These are phyloP conservation scores for Gastrolobium villosum DNA, from an alignment of 306 rosid species.

Conservation along the genomic window DNA sequence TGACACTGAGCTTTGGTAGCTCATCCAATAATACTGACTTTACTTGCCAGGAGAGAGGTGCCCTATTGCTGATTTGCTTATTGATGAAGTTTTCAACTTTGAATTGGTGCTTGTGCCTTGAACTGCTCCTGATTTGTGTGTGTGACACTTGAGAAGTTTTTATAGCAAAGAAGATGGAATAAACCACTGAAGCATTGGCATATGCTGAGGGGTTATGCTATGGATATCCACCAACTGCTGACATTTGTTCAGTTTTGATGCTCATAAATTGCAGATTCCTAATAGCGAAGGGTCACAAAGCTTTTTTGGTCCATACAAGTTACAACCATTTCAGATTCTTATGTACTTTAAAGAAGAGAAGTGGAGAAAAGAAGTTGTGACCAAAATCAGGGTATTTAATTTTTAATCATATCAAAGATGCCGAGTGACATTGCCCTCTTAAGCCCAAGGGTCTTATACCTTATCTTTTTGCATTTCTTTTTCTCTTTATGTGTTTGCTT, in stretches of 20 bases:
- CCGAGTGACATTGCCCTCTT: constrained; percentile 18
- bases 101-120: constrained; percentile 11
- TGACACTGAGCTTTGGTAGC: background rate
- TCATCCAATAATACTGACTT: constrained; percentile 11
- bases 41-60: constrained; percentile 59
- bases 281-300: background rate
- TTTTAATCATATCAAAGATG: constrained; percentile 21
- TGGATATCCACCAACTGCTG: constrained; percentile 36
- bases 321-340: constrained; percentile 33
- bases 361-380: constrained; percentile 45
- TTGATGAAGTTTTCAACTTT: background rate
- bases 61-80: constrained; percentile 59
- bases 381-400: constrained; percentile 14
- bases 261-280: background rate
- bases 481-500: constrained; percentile 30
- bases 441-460: background rate
- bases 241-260: background rate
- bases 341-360: constrained; percentile 14
- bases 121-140: constrained; percentile 30
- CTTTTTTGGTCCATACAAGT: constrained; percentile 9
- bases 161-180: constrained; percentile 42
- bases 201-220: constrained; percentile 49
- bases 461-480: constrained; percentile 1
- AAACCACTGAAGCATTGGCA: constrained; percentile 45
- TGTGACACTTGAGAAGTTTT: constrained; percentile 1